Evolutionary conservation across 345 rosid species (phyloP), one percentile per base, ranked within the genome.

Genomic region (Brassica juncea): DNA sequence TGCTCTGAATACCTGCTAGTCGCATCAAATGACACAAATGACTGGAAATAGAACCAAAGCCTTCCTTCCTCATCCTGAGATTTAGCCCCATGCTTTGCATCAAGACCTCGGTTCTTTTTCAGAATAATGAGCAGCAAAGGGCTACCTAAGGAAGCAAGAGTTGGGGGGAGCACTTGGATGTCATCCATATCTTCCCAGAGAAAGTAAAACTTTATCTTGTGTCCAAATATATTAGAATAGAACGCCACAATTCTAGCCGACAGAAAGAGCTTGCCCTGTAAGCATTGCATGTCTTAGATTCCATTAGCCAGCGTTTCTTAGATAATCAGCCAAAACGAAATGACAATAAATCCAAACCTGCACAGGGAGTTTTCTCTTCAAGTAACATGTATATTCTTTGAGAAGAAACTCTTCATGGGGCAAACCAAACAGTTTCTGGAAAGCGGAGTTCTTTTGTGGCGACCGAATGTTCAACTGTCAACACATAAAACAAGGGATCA

Each of bases 231-330:
- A 85, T 94, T 91, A 61, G 97, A 86, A 80, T 89, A 85, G 71
- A 94, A 92, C 73, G 95, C 99, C 35, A 94, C 85, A 77, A 90
- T 92, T 84, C 99, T 89, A 31, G 99, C 89, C 12, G 97, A 94
- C 30, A 91, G 83, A 85, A 88, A 92, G 8, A 94, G 89, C 75
- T 89, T 89, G 1, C 99, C 99, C 99, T 89, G 86, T 71, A 25
- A 66, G 68, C 44, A 72, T 27, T 67, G 19, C 35, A 69, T 1
- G 55, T 59, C 35, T 68, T 14, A 66, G 4, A 35, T 28, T 27
- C 7, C 65, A 60, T 11, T 11, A 63, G 10, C 70, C 28, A 73
- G 10, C 44, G 54, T 0, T 47, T 21, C 58, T 67, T 19, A 15
- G 57, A 19, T 6, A 66, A 57, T 37, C 7, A 28, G 44, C 21